Percentiles rank a stretch among this genome's conserved stretches.
phyloP scores from a whole-genome alignment of 1,284 basidiomycete species.

The Ganoderma multipileum region DNA sequence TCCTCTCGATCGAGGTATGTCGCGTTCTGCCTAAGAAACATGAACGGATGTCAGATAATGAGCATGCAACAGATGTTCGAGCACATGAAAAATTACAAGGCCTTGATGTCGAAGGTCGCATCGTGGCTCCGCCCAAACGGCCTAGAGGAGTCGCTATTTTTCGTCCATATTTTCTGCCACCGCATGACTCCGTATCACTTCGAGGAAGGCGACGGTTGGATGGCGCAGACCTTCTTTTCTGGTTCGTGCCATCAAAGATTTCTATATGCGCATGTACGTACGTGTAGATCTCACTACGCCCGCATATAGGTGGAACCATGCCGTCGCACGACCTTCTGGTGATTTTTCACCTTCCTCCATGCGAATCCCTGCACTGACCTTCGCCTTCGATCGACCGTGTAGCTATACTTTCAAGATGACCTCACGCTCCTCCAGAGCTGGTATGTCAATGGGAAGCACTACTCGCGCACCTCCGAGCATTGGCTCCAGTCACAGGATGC shows the following conservation, averaged over 20 bases:
- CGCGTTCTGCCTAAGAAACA: not conserved
- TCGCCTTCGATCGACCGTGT: not conserved
- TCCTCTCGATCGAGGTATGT: constrained; percentile 74
- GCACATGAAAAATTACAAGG: constrained; percentile 83
- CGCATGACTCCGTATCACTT: constrained; percentile 75
- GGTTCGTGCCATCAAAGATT: constrained; percentile 44
- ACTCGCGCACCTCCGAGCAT: constrained; percentile 71
- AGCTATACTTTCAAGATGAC: constrained; percentile 77
- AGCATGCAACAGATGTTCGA: constrained; percentile 71
- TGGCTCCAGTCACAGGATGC: constrained; percentile 74
- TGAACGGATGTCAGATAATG: not conserved
- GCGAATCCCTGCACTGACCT: not conserved
- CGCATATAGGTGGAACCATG: constrained; percentile 62
- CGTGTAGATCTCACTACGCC: constrained; percentile 5
- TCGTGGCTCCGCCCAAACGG: constrained; percentile 67
- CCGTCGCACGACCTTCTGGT: constrained; percentile 74
- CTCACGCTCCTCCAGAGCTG: constrained; percentile 65
- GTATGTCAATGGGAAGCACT: constrained; percentile 74
- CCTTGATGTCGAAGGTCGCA: constrained; percentile 69
- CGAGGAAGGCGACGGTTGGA: constrained; percentile 77
- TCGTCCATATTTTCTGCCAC: constrained; percentile 84
- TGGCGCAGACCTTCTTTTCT: constrained; percentile 82
- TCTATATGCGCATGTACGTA: constrained; percentile 33
- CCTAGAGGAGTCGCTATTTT: constrained; percentile 58
- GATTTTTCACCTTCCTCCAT: constrained; percentile 25